Evolutionary conservation across 768 basidiomycete genomes (phyloP).

Genomic region (Dendrothele bispora): DNA sequence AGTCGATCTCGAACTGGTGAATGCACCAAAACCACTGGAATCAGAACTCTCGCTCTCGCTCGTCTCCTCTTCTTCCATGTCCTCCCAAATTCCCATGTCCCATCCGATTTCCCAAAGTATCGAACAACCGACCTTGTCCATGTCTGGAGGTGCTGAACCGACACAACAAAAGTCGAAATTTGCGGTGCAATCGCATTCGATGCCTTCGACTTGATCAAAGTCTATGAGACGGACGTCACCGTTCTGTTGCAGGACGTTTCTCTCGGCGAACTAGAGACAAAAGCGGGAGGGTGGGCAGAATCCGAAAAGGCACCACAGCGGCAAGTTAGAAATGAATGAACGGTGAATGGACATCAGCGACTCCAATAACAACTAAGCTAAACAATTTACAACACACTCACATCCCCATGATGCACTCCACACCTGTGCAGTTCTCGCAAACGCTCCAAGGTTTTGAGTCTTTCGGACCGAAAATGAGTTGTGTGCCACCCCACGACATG

Average conservation of each 20-base stretch:
- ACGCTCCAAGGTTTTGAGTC: slow-evolving; percentile 30
- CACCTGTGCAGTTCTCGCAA: slow-evolving; percentile 33
- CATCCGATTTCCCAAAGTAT: slow-evolving; percentile 29
- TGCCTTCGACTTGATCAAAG: slow-evolving; percentile 31
- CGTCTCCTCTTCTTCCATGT: no score
- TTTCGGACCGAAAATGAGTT: slow-evolving; percentile 9
- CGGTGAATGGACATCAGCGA: background rate
- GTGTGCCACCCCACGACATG: no score
- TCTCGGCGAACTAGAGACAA: slow-evolving; percentile 32
- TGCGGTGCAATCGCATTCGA: slow-evolving; percentile 30
- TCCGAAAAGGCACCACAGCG: background rate
- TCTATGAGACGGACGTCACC: slow-evolving; percentile 40
- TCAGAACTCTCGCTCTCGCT: no score
- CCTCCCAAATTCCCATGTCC: slow-evolving; percentile 27
- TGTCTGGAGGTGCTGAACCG: slow-evolving; percentile 23
- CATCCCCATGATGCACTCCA: slow-evolving; percentile 36
- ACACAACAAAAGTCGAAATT: slow-evolving; percentile 22
- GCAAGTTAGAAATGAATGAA: background rate
- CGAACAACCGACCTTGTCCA: slow-evolving; percentile 30
- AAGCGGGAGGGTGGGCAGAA: no score
- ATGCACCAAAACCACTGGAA: no score
- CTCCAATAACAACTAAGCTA: background rate
- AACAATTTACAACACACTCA: background rate
- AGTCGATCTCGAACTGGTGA: no score
- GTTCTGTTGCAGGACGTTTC: slow-evolving; percentile 33